A percentile compares a stretch with the other conserved stretches of the same genome.
phyloP scores from a whole-genome alignment of 192 early-diverging fungal genomes.

The Umbelopsis sp. region DNA sequence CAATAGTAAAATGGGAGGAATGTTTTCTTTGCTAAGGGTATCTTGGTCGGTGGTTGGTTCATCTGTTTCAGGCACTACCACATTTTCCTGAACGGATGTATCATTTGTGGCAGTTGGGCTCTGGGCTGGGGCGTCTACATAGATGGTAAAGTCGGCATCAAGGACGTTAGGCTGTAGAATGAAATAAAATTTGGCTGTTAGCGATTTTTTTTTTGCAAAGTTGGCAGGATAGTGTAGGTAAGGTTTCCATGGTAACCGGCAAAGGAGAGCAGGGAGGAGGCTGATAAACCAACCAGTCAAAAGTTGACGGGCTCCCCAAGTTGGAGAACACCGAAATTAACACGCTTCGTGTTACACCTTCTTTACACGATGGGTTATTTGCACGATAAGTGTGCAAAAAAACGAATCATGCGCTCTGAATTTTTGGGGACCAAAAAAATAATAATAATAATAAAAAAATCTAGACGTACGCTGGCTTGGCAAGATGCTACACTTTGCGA shows the following conservation, averaged over 20 bases:
- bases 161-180: background rate
- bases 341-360: slow-evolving; percentile 18
- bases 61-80: background rate
- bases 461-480: slow-evolving; percentile 4
- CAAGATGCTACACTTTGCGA: slow-evolving; percentile 12
- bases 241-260: slow-evolving; percentile 21
- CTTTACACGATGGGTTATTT: background rate
- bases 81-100: background rate
- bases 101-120: background rate
- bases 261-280: slow-evolving; percentile 8
- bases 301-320: slow-evolving; percentile 16
- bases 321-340: slow-evolving; percentile 19
- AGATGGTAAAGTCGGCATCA: slow-evolving; percentile 13
- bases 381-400: slow-evolving; percentile 9
- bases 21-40: slow-evolving; percentile 12
- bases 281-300: slow-evolving; percentile 19
- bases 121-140: background rate
- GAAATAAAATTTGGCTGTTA: background rate
- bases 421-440: background rate
- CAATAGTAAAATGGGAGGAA: background rate
- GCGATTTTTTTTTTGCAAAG: background rate
- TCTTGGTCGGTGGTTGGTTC: background rate
- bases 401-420: background rate
- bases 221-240: slow-evolving; percentile 15
- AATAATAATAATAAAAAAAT: background rate